Evolutionary conservation across 805 yeast species (phyloP), one percentile per base, ranked within the genome.

Genomic region (Ogataea corticis): DNA sequence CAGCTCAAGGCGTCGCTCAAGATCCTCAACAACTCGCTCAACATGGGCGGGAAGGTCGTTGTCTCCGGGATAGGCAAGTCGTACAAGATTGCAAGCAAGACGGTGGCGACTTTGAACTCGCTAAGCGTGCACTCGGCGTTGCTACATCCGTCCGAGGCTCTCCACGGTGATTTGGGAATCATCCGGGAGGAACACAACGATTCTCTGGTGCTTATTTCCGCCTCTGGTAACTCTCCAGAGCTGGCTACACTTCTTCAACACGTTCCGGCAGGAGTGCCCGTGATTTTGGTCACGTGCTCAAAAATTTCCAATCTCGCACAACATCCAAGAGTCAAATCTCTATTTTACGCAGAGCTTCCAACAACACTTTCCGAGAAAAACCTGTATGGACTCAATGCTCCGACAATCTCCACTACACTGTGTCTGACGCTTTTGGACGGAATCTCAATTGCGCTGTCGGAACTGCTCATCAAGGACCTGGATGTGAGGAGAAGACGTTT

Each of bases 91-190:
- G 95, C 89, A 12, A 71, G 76, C 45, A 89, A 89, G 65, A 68
- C 84, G 12, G 87, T 80, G 42, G 96, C 96, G 9, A 89, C 96
- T 4, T 69, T 89, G 64, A 87, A 85, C 59, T 87, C 96, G 0
- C 70, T 90, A 46, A 82, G 90, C 25, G 75, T 89, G 41, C 82
- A 79, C 41, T 73, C 96, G 0, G 77, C 80, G 0, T 55, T 76
- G 1, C 67, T 89, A 43, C 96, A 89, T 59, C 96, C 97, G 0
- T 69, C 87, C 3, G 97, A 89, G 49, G 96, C 96, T 0, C 68
- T 90, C 15, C 97, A 89, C 62, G 97, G 97, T 5, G 97, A 89
- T 62, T 72, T 89, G 55, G 97, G 97, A 2, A 66, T 83, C 31
- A 66, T 90, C 7, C 66, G 77, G 41, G 78, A 75, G 19, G 74